Base-by-base conservation (phyloP, 805 yeast species). In the Starmerella apicola region DNA sequence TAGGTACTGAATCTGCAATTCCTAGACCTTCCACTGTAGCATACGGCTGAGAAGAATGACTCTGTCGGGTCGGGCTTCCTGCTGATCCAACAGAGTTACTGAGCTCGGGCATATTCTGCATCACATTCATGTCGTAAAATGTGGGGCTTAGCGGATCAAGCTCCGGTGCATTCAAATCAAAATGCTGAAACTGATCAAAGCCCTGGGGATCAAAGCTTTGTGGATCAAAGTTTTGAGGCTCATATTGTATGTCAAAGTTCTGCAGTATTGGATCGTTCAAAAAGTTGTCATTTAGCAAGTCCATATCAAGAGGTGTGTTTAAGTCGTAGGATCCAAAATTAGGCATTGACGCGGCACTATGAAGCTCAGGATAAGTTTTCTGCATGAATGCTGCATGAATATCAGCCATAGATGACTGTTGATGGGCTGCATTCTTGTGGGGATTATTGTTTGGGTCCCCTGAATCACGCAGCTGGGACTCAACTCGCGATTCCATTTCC, bases 11-110 rank as follows among this genome's bases (percentile, higher is more conserved):
- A 39, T 46, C 50, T 21, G 43, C 48, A 18, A 46, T 46, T 12
- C 50, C 50, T 9, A 46, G 42, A 9, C 45, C 50, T 27, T 46
- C 49, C 6, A 46, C 49, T 21, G 29, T 32, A n/a, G 35, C 17
- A 15, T 32, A 30, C n/a, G 27, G 12, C 16, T 9, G 34, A 16
- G 9, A 13, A 27, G 9, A 7, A 6, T 8, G 15, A n/a, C 17
- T 18, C 20, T 25, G 22, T 24, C 46, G 41, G 15, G 41, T 37
- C n/a, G 36, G 38, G 17, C 44, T 39, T 9, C 44, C 44, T 3
- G 32, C 42, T 3, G 47, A 40, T 9, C 42, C 44, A 2, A 39
- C 41, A 4, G 46, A 39, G 12, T 38, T 38, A 20, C 37, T 34
- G 17, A 44, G 41, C 31, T 44, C 48, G 4, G 48, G 44, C n/a